Evolutionary conservation across 129 eudicot species (phyloP).

Genomic region (Helichrysum umbraculigerum): DNA sequence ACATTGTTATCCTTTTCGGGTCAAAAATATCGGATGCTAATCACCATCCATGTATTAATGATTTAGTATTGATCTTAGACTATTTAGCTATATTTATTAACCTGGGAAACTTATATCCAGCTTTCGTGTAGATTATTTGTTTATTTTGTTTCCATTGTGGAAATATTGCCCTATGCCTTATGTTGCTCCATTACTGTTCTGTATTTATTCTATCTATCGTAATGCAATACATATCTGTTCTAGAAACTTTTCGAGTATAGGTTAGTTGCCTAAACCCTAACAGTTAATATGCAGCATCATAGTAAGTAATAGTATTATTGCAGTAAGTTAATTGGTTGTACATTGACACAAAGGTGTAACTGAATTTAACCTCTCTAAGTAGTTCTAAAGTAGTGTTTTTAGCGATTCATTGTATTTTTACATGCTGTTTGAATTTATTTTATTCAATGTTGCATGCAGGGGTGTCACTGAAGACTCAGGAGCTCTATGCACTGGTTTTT

Average conservation of each 20-base stretch:
- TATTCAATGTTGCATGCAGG: constrained; percentile 55
- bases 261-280: background rate
- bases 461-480: constrained; percentile 92
- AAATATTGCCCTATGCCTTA: background rate
- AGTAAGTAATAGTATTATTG: background rate
- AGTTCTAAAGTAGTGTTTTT: background rate
- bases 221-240: constrained; percentile 15
- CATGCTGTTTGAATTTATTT: constrained; percentile 6
- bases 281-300: background rate
- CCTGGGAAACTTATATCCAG: constrained; percentile 1
- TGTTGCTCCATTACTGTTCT: background rate
- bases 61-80: constrained; percentile 1
- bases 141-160: background rate
- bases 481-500: constrained; percentile 91
- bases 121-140: background rate
- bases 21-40: constrained; percentile 4
- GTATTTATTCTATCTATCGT: background rate
- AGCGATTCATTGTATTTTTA: background rate
- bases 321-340: constrained; percentile 1
- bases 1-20: background rate
- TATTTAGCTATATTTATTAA: background rate
- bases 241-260: background rate
- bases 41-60: background rate
- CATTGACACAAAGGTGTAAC: constrained; percentile 2
- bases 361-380: constrained; percentile 12